phyloP scores from a whole-genome alignment of 1,284 basidiomycete genomes.

The Pulveroboletus sp. region DNA sequence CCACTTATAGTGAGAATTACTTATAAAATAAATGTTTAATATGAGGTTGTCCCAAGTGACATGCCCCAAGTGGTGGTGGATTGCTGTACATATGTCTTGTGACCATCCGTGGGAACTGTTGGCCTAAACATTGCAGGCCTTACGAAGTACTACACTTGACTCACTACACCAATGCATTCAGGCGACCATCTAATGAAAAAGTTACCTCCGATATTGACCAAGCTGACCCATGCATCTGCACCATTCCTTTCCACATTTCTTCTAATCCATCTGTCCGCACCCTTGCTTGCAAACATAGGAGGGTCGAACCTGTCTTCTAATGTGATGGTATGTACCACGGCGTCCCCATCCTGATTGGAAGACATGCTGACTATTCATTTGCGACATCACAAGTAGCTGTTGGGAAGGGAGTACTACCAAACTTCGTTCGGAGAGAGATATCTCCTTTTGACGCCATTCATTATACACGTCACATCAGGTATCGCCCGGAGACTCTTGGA shows the following conservation, averaged over 20 bases:
- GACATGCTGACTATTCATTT: not conserved
- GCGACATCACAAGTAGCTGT: slow-evolving; percentile 45
- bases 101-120: no score
- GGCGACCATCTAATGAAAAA: not conserved
- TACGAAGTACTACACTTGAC: not conserved
- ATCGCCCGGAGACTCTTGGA: slow-evolving; percentile 56
- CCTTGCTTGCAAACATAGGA: slow-evolving; percentile 63
- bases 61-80: no score
- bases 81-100: no score
- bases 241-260: slow-evolving; percentile 67
- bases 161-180: slow-evolving; percentile 2
- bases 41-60: no score
- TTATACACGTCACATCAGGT: slow-evolving; percentile 56
- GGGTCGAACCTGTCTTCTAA: slow-evolving; percentile 65
- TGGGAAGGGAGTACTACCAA: slow-evolving; percentile 80
- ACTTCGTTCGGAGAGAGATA: slow-evolving; percentile 62
- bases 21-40: no score
- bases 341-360: not conserved
- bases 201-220: slow-evolving; percentile 40
- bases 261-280: slow-evolving; percentile 69
- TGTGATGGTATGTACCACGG: slow-evolving; percentile 56
- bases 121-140: not conserved
- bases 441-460: slow-evolving; percentile 61
- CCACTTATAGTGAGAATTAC: no score
- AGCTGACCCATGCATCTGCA: slow-evolving; percentile 53